A percentile compares a stretch with the other conserved stretches of the same genome.
These are phyloP conservation scores for Candida dajiaensis DNA, from an alignment of 805 yeast species.

Conservation along the genomic window DNA sequence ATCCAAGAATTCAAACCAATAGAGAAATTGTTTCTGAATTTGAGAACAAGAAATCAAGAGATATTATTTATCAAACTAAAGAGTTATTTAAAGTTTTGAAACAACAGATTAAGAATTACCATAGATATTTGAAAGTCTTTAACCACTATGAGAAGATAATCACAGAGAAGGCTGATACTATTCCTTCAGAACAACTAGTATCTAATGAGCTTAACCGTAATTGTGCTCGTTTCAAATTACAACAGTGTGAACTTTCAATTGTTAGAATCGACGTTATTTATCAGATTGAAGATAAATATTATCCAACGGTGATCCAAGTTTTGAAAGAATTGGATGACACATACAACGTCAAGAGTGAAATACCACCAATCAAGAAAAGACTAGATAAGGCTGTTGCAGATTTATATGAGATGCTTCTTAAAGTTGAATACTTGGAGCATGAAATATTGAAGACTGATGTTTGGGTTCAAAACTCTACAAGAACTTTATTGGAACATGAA, in stretches of 20 bases:
- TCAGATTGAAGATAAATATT: constrained; percentile 4
- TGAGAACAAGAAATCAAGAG: constrained; percentile 4
- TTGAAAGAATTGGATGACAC: constrained; percentile 6
- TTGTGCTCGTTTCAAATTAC: constrained; percentile 8
- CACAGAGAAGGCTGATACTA: neutral
- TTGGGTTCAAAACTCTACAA: neutral
- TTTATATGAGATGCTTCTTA: constrained; percentile 2
- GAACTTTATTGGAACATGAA: neutral
- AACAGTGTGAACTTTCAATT: constrained; percentile 5
- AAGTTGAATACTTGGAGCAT: constrained; percentile 9
- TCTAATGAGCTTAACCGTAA: constrained; percentile 11
- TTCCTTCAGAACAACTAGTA: neutral
- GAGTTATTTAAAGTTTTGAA: neutral
- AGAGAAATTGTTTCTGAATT: constrained; percentile 5
- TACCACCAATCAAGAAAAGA: neutral
- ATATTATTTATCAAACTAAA: neutral
- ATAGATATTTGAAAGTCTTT: constrained; percentile 1
- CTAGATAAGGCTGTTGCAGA: neutral
- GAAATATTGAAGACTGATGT: constrained; percentile 4
- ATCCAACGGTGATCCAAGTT: constrained; percentile 2
- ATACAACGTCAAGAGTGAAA: constrained; percentile 11
- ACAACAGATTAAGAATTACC: constrained; percentile 1
- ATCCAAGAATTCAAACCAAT: neutral
- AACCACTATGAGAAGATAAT: neutral
- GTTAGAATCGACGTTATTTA: constrained; percentile 2